A percentile compares a stretch with the other conserved stretches of the same genome.
Evolutionary conservation across 208 protist species (phyloP).

Genomic region (Trypanosoma brucei): DNA sequence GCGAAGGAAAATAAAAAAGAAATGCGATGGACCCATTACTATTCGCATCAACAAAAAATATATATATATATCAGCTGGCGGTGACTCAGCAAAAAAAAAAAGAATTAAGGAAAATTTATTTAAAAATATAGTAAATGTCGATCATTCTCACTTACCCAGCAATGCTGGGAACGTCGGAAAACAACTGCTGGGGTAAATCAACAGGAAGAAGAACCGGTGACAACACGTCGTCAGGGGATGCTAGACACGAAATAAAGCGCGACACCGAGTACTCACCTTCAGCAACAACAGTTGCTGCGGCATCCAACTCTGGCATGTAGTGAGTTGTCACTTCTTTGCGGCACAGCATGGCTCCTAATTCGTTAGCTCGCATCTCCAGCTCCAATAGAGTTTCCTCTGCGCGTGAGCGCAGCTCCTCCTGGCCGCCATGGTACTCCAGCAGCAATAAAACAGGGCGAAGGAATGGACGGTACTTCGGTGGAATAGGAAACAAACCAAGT

Average conservation of each 20-base stretch:
- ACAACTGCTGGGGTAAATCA: slow-evolving; percentile 22
- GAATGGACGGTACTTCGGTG: slow-evolving; percentile 46
- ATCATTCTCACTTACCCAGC: not conserved
- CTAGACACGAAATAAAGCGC: slow-evolving; percentile 47
- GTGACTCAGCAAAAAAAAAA: too few species aligned
- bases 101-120: too few species aligned
- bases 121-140: too few species aligned
- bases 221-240: slow-evolving; percentile 64
- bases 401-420: slow-evolving; percentile 64
- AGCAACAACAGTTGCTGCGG: slow-evolving; percentile 24
- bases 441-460: slow-evolving; percentile 61
- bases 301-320: slow-evolving; percentile 30
- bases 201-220: slow-evolving; percentile 31
- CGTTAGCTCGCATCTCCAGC: slow-evolving; percentile 61
- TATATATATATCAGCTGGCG: too few species aligned
- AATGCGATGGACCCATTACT: not conserved
- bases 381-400: slow-evolving; percentile 56
- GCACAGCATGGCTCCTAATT: slow-evolving; percentile 55
- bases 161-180: slow-evolving; percentile 21
- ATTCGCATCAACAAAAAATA: too few species aligned
- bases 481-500: slow-evolving; percentile 44
- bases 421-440: slow-evolving; percentile 59
- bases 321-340: slow-evolving; percentile 21
- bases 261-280: slow-evolving; percentile 9
- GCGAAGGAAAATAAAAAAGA: not conserved